Evolutionary conservation across 2,329 filamentous ascomycete genomes (phyloP), one percentile per base, ranked within the genome.

Genomic region (Arachnomyces sp.): DNA sequence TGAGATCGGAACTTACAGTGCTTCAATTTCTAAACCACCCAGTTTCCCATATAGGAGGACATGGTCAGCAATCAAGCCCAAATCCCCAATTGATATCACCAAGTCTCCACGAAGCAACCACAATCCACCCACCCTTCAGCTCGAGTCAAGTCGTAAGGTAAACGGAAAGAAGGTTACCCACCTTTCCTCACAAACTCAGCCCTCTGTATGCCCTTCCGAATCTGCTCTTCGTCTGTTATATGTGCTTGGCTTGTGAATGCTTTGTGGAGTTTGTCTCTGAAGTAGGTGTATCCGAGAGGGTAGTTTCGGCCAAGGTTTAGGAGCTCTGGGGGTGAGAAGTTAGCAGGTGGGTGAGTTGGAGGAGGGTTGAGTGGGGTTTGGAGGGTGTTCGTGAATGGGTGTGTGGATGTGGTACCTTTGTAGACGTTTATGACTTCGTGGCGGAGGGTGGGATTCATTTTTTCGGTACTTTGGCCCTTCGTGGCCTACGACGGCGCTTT

Each of bases 151-250:
- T n/a, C n/a, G n/a, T n/a, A n/a, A n/a, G n/a, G n/a, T n/a, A n/a
- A 18, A 33, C 16, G 35, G 2, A 28, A 40, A 42, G n/a, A n/a
- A n/a, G n/a, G n/a, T n/a, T n/a, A 43, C 57, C 42, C 56, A 87
- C 87, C 87, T 73, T 93, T 95, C 64, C 86, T 93, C 3, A 96
- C 87, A 62, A 84, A 95, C 49, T 93, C 78, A 0, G 88, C 90
- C 44, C 82, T 73, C 31, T 76, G 72, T 41, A 98, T 86, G 0
- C 79, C 84, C 44, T 80, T 73, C 31, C 72, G 73, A 36, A 98
- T 95, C 53, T 85, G 73, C 6, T 74, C 76, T 46, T 90, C 82
- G 50, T 92, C 79, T 2, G 68, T 72, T 43, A 94, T 57, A 31
- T 72, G 63, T 2, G 81, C 76, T 51, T 93, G 87, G 34, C 79